These are phyloP conservation scores for Gastrolobium bilobum DNA, from an alignment of 306 rosid species.

Conservation along the genomic window DNA sequence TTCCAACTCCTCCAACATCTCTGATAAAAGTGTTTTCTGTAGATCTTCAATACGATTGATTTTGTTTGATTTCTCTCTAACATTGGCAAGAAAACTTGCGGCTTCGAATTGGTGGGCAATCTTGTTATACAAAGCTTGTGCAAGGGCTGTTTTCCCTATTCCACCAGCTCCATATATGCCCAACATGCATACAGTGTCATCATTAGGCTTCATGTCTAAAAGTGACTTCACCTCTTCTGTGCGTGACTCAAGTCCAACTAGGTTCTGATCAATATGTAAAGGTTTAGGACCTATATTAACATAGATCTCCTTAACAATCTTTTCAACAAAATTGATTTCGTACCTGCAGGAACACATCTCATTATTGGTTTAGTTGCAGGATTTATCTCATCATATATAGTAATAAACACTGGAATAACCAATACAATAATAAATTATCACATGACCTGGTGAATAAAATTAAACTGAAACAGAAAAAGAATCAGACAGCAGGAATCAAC, in stretches of 20 bases:
- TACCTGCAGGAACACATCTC: background rate
- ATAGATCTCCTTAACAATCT: background rate
- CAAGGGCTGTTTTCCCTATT: constrained; percentile 42
- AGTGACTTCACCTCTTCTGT: constrained; percentile 1
- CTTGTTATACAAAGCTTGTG: constrained; percentile 31
- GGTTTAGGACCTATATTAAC: background rate
- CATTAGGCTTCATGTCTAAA: background rate
- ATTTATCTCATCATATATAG: background rate
- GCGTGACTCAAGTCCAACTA: background rate
- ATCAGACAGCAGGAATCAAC: too few relatives aligned
- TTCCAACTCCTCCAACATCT: background rate
- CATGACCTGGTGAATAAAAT: too few relatives aligned
- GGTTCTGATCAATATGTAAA: background rate
- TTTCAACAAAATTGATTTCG: background rate
- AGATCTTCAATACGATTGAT: constrained; percentile 14
- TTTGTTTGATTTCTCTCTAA: constrained; percentile 17
- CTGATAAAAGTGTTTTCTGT: constrained; percentile 3
- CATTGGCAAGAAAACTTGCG: constrained; percentile 34
- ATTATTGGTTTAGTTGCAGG: background rate
- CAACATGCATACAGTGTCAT: constrained; percentile 12
- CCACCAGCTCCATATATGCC: constrained; percentile 42
- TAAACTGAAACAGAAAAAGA: too few relatives aligned
- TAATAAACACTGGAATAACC: too few relatives aligned
- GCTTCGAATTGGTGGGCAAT: constrained; percentile 28
- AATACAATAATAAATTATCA: too few relatives aligned